These are phyloP conservation scores for Sextonia rubra DNA, from an alignment of 164 flowering plant genomes.

Conservation along the genomic window DNA sequence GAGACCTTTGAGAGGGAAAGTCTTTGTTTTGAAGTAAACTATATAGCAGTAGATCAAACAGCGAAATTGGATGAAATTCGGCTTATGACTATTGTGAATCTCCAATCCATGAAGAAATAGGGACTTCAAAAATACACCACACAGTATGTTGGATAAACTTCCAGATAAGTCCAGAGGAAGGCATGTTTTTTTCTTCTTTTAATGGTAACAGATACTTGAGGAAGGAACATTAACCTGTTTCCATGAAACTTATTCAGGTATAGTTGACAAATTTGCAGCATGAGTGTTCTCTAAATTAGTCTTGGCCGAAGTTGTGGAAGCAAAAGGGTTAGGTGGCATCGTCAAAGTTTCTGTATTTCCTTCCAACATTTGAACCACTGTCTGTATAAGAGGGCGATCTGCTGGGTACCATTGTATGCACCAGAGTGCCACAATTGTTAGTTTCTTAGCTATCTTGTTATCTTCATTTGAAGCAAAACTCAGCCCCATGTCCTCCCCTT, in stretches of 20 bases:
- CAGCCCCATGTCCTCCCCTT: not conserved
- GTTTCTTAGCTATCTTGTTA: not conserved
- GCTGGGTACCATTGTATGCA: conserved; percentile 11
- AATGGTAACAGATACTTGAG: no score
- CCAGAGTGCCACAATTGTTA: conserved; percentile 9
- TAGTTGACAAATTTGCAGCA: not conserved
- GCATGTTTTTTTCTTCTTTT: no score
- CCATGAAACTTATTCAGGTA: not conserved
- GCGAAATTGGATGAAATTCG: no score
- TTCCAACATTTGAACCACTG: conserved; percentile 13
- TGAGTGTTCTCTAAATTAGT: not conserved
- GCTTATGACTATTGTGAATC: no score
- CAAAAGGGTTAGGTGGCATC: conserved; percentile 11
- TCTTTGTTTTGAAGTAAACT: no score
- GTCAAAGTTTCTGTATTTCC: not conserved
- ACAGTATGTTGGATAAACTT: no score
- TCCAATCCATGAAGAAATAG: no score
- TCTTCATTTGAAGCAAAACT: not conserved
- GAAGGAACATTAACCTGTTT: not conserved
- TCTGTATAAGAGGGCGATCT: conserved; percentile 8
- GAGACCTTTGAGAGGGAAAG: no score
- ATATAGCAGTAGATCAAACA: no score
- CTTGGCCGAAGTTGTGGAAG: not conserved
- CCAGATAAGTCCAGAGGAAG: no score
- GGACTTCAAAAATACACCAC: no score